These are phyloP conservation scores for Pyrenopolyporus hunteri DNA, from an alignment of 495 filamentous ascomycete genomes.

Conservation along the genomic window DNA sequence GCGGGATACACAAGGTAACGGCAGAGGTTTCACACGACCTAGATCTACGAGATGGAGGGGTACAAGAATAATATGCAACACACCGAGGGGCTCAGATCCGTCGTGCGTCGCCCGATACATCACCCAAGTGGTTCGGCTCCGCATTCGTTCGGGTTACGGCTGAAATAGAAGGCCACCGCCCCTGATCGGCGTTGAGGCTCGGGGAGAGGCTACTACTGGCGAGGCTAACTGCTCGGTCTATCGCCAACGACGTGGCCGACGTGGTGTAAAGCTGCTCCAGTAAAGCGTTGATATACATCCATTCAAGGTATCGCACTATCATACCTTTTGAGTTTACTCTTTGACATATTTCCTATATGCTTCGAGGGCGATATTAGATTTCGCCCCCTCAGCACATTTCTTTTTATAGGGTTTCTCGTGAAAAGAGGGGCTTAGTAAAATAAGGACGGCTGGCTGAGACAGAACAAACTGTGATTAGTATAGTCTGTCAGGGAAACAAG, in stretches of 20 bases:
- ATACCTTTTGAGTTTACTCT: neutral
- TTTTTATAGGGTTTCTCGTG: neutral
- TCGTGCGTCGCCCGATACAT: slow-evolving; percentile 10
- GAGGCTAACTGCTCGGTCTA: slow-evolving; percentile 18
- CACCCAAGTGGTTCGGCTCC: slow-evolving; percentile 1
- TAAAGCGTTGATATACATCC: neutral
- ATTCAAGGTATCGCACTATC: neutral
- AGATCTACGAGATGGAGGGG: slow-evolving; percentile 23
- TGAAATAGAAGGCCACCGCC: neutral
- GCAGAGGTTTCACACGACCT: slow-evolving; percentile 1
- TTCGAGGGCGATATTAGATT: neutral
- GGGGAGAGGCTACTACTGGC: neutral
- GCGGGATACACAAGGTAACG: slow-evolving; percentile 7
- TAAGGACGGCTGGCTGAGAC: neutral
- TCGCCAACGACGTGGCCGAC: slow-evolving; percentile 1
- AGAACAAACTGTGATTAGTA: neutral
- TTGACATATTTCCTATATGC: neutral
- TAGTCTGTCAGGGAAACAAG: neutral
- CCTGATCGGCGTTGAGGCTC: slow-evolving; percentile 25
- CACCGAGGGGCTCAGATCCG: slow-evolving; percentile 14
- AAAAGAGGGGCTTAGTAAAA: slow-evolving; percentile 1
- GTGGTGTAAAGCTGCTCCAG: neutral
- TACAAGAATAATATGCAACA: slow-evolving; percentile 15
- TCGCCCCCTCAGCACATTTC: neutral
- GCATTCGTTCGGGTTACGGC: neutral